Conservation (phyloP, 495 filamentous ascomycete species). For the Parmelia sp. region DNA sequence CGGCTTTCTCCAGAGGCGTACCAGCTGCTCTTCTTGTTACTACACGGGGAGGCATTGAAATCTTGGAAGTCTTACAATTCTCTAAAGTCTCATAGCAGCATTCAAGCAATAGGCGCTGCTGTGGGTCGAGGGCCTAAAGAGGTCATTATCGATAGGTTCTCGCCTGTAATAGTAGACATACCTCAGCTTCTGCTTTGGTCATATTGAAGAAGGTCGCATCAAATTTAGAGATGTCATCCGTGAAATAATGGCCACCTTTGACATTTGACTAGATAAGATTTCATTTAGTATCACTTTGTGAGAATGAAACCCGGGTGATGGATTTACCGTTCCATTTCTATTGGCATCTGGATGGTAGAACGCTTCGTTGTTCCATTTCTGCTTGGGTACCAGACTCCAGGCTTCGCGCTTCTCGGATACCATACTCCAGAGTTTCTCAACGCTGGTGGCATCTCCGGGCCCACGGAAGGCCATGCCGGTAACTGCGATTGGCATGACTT, state of each 20-base stretch:
- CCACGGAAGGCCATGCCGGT: constrained; percentile 53
- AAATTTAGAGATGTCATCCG: constrained; percentile 32
- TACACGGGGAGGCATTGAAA: not conserved
- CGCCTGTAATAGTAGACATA: not conserved
- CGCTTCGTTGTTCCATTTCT: constrained; percentile 25
- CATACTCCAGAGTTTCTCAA: constrained; percentile 49
- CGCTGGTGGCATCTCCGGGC: constrained; percentile 44
- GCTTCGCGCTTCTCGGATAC: constrained; percentile 26
- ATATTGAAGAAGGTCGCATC: constrained; percentile 49
- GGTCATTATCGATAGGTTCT: too few relatives aligned
- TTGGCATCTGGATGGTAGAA: constrained; percentile 26
- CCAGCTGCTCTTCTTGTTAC: constrained; percentile 3
- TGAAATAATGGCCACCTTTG: constrained; percentile 27
- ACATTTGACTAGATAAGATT: not conserved
- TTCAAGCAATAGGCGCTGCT: constrained; percentile 2
- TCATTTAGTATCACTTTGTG: not conserved
- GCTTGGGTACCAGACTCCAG: constrained; percentile 17
- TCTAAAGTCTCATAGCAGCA: constrained; percentile 10
- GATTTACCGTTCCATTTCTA: constrained; percentile 8
- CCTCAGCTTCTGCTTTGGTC: constrained; percentile 37
- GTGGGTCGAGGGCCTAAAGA: not conserved
- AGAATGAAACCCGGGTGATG: not conserved
- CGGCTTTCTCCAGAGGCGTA: constrained; percentile 21
- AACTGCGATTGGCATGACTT: constrained; percentile 45
- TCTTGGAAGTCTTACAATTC: not conserved